A percentile compares a stretch with the other conserved stretches of the same genome.
Evolutionary conservation across 2,329 filamentous ascomycete species (phyloP).

Genomic region (Chaetomiaceae sp.): DNA sequence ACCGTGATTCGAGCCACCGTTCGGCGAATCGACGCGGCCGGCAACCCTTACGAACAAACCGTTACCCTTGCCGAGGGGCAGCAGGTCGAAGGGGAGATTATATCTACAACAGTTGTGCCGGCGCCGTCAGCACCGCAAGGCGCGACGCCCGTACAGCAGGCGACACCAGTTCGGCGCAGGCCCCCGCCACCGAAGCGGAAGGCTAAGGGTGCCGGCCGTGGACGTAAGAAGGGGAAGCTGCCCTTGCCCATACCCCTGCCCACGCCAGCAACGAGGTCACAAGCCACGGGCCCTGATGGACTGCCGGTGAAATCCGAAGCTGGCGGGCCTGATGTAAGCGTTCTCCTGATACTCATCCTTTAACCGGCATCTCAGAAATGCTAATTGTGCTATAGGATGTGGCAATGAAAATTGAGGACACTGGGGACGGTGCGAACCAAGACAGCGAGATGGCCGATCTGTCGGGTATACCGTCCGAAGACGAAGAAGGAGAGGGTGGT

Average conservation of each 20-base stretch:
- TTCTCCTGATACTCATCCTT: neutral
- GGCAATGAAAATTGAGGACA: conserved; percentile 40
- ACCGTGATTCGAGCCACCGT: conserved; percentile 76
- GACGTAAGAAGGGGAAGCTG: conserved; percentile 70
- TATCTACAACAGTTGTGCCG: conserved; percentile 53
- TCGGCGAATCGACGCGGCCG: conserved; percentile 68
- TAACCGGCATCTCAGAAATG: neutral
- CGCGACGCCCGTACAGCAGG: conserved; percentile 44
- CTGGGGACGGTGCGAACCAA: conserved; percentile 40
- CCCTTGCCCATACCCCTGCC: conserved; percentile 37
- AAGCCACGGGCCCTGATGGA: conserved; percentile 33
- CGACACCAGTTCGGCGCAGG: conserved; percentile 50
- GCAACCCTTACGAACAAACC: conserved; percentile 79
- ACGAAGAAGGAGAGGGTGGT: conserved; percentile 45
- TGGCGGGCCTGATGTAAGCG: conserved; percentile 37
- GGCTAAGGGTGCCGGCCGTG: conserved; percentile 70
- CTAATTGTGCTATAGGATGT: conserved; percentile 23
- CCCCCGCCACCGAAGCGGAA: conserved; percentile 77
- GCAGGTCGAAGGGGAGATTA: conserved; percentile 74
- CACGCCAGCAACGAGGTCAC: conserved; percentile 29
- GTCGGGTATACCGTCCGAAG: conserved; percentile 42
- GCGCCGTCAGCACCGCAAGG: conserved; percentile 54
- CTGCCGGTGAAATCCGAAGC: conserved; percentile 37
- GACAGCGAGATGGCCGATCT: conserved; percentile 52
- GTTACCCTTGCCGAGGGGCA: conserved; percentile 77